Base-by-base conservation (phyloP, 139 green algal species). In the Diplosphaera chodatii region DNA sequence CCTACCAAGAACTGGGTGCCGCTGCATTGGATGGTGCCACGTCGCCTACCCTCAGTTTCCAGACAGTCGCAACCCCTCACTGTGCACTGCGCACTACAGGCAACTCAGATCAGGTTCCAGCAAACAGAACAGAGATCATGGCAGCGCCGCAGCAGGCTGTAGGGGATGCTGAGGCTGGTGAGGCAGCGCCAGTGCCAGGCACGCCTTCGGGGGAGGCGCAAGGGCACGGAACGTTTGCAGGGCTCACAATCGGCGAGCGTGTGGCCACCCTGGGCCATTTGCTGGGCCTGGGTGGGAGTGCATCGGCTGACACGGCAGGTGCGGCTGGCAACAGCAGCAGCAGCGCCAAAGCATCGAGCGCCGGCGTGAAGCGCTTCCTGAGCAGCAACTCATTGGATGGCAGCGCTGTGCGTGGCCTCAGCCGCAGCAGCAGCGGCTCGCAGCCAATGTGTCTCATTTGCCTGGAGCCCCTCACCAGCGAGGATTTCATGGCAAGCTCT, bases 391-490 rank as follows among this genome's bases (percentile, higher is more conserved):
- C 48, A 18, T n/a, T 23, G 16, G 48, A 59, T 18, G 18, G 48
- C 48, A 25, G 16, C 13, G 48, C 16, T 5, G 48, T 25, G 16
- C 48, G 48, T 25, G 48, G 48, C 48, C 48, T 59, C 10, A 59
- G 48, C 48, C 48, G 48, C 59, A 65, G 59, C 59, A 32, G 59
- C 59, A 65, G 59, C 59, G 59, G 59, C 59, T 33, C 27, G 27
- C 31, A 40, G 28, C 67, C 34, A 15, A 72, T 87, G 29, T 94
- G 90, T 78, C 74, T 95, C 25, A 95, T 95, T 59, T 95, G 90
- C 78, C 67, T 95, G 56, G 88, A 95, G 62, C 76, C 84, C 25
- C 74, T 95, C 10, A 83, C 72, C 0, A 74, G 78, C 23, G 77
- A 91, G 28, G 80, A 86, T 23, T 86, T 83, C 63, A 59, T 71